Base-by-base conservation (phyloP, 2,329 filamentous ascomycete genomes). In the Cercospora citrullina region DNA sequence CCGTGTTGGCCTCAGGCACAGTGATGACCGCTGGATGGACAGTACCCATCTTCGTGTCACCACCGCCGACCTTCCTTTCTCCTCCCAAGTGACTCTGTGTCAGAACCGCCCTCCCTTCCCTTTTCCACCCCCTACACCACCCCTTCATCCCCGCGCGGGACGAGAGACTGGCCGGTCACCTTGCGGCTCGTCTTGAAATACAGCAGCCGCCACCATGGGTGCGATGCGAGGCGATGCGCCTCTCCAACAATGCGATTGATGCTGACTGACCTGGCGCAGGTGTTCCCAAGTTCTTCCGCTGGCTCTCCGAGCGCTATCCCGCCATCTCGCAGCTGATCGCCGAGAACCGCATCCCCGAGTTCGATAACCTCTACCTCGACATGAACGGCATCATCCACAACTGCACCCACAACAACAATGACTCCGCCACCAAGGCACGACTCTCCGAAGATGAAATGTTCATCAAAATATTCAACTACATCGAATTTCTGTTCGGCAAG, bases 331-430 rank as follows among this genome's bases (percentile, higher is more conserved):
- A 98, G 85, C 86, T 99, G 76, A 99, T 99, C 78, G 93, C 94
- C 64, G 95, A 99, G 84, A 99, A 97, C 81, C 91, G 95, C 76
- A 99, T 99, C 81, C 95, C 95, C 72, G 96, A 99, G 81, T 99
- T 99, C 82, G 95, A 99, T 81, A 95, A 92, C 81, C 89, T 99
- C 70, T 99, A 99, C 82, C 85, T 96, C 75, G 92, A 96, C 77
- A 99, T 99, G 95, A 99, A 99, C 81, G 95, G 95, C 73, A 99
- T 99, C 80, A 99, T 99, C 77, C 94, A 99, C 82, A 99, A 99
- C 81, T 99, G 95, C 81, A 99, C 95, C 66, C 95, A 99, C 83
- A 97, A 95, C 77, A 94, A 99, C 81, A 90, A 92, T 26, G 94
- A 96, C 77, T 94, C 94, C 78, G 93, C 94, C 77, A 89, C 93